Evolutionary conservation across 148 eudicot species (phyloP), one percentile per base, ranked within the genome.

Genomic region (Arbutus unedo): DNA sequence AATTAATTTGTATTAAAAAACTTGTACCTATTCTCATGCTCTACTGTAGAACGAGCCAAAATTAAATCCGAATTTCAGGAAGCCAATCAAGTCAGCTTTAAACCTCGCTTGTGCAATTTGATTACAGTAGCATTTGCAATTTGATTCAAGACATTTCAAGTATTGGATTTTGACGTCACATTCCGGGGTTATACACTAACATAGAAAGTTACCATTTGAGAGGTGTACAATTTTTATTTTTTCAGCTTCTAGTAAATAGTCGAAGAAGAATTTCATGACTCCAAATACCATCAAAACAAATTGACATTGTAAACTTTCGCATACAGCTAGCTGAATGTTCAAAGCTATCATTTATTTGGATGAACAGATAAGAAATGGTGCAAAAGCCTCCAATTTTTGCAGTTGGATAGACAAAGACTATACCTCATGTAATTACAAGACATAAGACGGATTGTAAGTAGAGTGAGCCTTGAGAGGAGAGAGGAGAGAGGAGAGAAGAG

Each of bases 321-420:
- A 23, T 4, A 66, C 43, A 25, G 41, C 3, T 64, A 23, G 41
- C 4, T 19, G 67, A 66, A 66, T 25, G 71, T 10, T 66, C 16
- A 10, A 53, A 9, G 43, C 13, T 13, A 9, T 64, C 43, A 64
- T 23, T 9, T 9, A 64, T 9, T 64, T 66, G 70, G 14, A 64
- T 64, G 70, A 21, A 21, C 14, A 64, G 70, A 71, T 15, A 71
- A n/a, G 43, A 79, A 6, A 13, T 62, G 44, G 53, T 21, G n/a
- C 73, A 79, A 79, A 62, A 62, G 14, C 73, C 47, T 64, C 73
- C 55, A 79, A 60, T 21, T 47, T 79, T 14, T 62, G 8, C 38
- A 6, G 45, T 64, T 47, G 68, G 73, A 49, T 44, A 11, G 81
- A 25, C 56, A 79, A 64, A 1, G 59, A 48, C 74, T 48, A 6